Evolutionary conservation across 2,329 filamentous ascomycete genomes (phyloP).

Genomic region (Microsporum ferrugineum): DNA sequence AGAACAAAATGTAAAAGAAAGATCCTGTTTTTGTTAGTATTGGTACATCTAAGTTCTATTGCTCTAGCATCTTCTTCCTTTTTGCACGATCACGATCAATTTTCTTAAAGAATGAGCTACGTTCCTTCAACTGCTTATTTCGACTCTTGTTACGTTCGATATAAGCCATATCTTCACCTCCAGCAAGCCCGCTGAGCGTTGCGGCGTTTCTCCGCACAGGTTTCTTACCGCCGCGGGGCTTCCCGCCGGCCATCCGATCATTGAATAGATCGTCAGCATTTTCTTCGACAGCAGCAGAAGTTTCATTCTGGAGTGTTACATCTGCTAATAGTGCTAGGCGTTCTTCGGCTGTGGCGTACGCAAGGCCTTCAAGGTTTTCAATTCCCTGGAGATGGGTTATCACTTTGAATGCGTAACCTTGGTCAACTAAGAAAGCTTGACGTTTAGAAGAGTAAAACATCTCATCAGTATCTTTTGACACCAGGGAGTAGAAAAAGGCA

Average conservation of each 20-base stretch:
- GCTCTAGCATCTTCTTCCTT: constrained; percentile 35
- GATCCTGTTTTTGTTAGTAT: background rate
- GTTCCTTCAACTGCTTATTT: constrained; percentile 56
- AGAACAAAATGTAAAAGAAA: background rate
- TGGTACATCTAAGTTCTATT: background rate
- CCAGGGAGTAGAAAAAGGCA: constrained; percentile 95
- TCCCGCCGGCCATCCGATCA: constrained; percentile 38
- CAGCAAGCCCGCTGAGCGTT: constrained; percentile 71
- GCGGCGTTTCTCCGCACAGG: constrained; percentile 69
- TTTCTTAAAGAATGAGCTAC: constrained; percentile 56
- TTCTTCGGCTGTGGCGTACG: constrained; percentile 67
- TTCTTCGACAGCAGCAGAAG: constrained; percentile 58
- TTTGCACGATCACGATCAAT: constrained; percentile 51
- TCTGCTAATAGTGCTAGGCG: constrained; percentile 78
- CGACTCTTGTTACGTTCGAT: constrained; percentile 67
- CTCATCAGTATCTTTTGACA: constrained; percentile 93
- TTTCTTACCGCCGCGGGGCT: constrained; percentile 38
- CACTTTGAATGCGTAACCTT: constrained; percentile 97
- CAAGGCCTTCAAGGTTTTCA: constrained; percentile 67
- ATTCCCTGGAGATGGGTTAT: constrained; percentile 93
- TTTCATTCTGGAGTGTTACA: constrained; percentile 78
- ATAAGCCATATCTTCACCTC: constrained; percentile 96
- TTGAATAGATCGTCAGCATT: constrained; percentile 58
- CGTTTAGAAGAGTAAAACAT: constrained; percentile 97
- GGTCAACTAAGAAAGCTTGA: constrained; percentile 93